These are phyloP conservation scores for Torulaspora franciscae DNA, from an alignment of 805 yeast genomes.

Conservation along the genomic window DNA sequence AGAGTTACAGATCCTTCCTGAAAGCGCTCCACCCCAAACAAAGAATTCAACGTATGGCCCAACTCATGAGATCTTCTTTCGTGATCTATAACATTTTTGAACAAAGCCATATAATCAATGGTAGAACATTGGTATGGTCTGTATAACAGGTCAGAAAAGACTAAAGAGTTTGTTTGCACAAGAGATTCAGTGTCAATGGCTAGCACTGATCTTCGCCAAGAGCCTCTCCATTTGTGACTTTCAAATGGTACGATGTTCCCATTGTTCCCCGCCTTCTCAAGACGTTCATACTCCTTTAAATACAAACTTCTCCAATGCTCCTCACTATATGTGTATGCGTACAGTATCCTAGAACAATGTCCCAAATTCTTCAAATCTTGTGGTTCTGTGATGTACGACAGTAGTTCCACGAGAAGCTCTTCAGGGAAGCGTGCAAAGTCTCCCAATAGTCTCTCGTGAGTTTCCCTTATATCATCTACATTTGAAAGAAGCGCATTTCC, in stretches of 20 bases:
- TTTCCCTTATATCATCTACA: constrained; percentile 12
- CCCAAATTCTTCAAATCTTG: constrained; percentile 48
- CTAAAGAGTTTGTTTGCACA: constrained; percentile 43
- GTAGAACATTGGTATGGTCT: constrained; percentile 81
- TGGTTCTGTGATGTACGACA: constrained; percentile 46
- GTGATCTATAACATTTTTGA: constrained; percentile 46
- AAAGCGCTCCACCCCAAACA: constrained; percentile 48
- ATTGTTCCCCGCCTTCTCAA: constrained; percentile 18
- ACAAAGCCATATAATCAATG: constrained; percentile 50
- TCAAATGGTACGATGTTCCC: constrained; percentile 28
- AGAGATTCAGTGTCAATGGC: constrained; percentile 41
- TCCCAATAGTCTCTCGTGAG: constrained; percentile 46
- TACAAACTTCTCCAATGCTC: constrained; percentile 74
- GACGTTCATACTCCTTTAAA: constrained; percentile 27
- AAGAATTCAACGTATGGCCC: constrained; percentile 22
- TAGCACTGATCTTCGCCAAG: constrained; percentile 69
- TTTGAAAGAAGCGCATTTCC: constrained; percentile 52
- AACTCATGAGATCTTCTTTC: constrained; percentile 35
- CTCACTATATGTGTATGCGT: constrained; percentile 70
- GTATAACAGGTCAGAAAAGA: constrained; percentile 74
- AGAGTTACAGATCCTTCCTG: constrained; percentile 41
- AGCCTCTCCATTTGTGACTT: constrained; percentile 58
- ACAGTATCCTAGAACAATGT: constrained; percentile 59
- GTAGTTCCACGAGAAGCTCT: constrained; percentile 52
- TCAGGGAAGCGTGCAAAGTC: constrained; percentile 50